Evolutionary conservation across 164 flowering plant genomes (phyloP).

Genomic region (Litsea cubeba): DNA sequence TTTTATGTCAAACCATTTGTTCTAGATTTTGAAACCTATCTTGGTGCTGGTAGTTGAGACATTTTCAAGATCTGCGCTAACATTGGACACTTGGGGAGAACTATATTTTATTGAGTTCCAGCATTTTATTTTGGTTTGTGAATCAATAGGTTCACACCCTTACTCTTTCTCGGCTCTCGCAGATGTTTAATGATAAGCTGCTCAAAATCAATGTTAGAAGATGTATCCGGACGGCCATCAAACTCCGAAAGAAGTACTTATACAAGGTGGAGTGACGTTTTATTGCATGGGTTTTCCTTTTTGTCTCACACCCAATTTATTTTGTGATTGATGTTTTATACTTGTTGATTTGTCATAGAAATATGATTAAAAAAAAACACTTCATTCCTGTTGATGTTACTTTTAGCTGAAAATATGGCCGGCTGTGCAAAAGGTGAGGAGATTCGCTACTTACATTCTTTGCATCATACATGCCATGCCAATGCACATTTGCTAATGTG

Average conservation of each 20-base stretch:
- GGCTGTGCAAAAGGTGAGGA: neutral
- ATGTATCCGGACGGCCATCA: conserved; percentile 68
- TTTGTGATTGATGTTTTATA: neutral
- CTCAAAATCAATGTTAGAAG: conserved; percentile 73
- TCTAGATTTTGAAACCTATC: too few species aligned
- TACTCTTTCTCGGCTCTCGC: conserved; percentile 17
- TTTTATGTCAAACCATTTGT: too few species aligned
- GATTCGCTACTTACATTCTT: neutral
- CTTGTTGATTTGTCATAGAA: neutral
- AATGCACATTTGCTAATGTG: too few species aligned
- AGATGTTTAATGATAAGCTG: conserved; percentile 85
- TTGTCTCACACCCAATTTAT: neutral
- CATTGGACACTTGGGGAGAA: too few species aligned
- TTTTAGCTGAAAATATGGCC: neutral
- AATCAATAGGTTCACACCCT: neutral
- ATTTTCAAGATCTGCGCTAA: too few species aligned
- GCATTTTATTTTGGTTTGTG: neutral
- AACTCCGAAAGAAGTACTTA: conserved; percentile 75
- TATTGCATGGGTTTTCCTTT: neutral
- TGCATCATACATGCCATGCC: neutral
- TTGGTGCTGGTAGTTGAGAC: too few species aligned
- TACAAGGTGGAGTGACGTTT: conserved; percentile 50
- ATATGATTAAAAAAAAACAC: neutral
- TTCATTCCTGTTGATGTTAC: neutral
- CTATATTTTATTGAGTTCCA: too few species aligned